Conservation (phyloP, 805 yeast genomes). For the Wickerhamiella dianesei region DNA sequence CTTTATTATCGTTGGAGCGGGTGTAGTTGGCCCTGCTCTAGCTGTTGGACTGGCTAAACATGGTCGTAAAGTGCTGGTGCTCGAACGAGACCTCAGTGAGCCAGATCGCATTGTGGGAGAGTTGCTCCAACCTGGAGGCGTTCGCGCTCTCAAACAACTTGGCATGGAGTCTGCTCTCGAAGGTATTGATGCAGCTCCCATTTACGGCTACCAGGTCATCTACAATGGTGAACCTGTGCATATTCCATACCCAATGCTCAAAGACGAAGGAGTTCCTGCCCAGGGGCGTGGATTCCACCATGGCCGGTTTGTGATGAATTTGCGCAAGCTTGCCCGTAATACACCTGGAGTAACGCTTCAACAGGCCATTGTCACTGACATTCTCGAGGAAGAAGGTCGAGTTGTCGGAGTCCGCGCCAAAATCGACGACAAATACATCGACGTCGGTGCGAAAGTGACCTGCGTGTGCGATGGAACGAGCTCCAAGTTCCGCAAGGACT, state of each 20-base stretch:
- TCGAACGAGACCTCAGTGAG: conserved; percentile 79
- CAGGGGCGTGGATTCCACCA: conserved; percentile 86
- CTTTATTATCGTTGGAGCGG: conserved; percentile 93
- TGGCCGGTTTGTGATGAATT: conserved; percentile 69
- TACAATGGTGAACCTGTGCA: conserved; percentile 43
- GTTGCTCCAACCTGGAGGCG: conserved; percentile 92
- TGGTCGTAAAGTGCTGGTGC: conserved; percentile 64
- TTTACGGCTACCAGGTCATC: conserved; percentile 68
- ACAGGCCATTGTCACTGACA: conserved; percentile 69
- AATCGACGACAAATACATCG: conserved; percentile 17
- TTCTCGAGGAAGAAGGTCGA: conserved; percentile 40
- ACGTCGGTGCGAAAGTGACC: conserved; percentile 48
- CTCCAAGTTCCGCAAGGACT: conserved; percentile 75
- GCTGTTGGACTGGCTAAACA: conserved; percentile 84
- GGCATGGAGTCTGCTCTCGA: conserved; percentile 72
- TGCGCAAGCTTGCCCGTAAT: conserved; percentile 51
- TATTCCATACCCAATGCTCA: conserved; percentile 48
- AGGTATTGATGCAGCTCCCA: conserved; percentile 62
- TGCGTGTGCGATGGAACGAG: conserved; percentile 87
- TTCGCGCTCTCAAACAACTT: conserved; percentile 63
- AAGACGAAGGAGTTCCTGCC: conserved; percentile 20
- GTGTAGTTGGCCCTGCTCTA: conserved; percentile 87
- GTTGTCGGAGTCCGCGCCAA: conserved; percentile 62
- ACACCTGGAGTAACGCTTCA: conserved; percentile 66
- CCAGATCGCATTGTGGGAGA: conserved; percentile 98